Base-by-base conservation (phyloP, 164 flowering plant species). In the Buxus sempervirens region DNA sequence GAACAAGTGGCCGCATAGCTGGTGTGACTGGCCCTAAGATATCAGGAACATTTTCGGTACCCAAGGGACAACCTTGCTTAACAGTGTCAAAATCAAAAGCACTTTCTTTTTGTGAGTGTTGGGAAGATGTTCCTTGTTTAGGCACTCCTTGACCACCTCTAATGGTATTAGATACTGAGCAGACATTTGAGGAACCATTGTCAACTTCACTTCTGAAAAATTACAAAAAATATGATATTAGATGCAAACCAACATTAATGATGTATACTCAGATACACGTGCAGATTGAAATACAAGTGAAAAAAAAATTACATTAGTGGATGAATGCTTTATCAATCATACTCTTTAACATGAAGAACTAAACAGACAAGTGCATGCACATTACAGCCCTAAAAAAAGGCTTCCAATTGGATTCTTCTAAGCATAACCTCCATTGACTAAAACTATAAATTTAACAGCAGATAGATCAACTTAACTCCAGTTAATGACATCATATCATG, bases 11-110 rank as follows among this genome's bases (percentile, higher is more conserved):
- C 27, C 73, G 74, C 67, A 63, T 78, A 53, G 88, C 89, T 19
- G 96, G 97, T 72, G 98, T 92, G 61, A 87, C 95, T 60, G 95
- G 98, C 51, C 86, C 86, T 23, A 76, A 63, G 65, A 69, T 70
- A 73, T 85, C 86, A 72, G 73, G 77, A 56, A 74, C 79, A 51
- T 23, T 70, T 54, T 80, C 80, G 24, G 67, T 28, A 24, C 66
- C 49, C 9, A 55, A 60, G 22, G 61, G 45, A 63, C 23, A 60
- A 24, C 26, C 75, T 58, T 68, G 60, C 62, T 69, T 73, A 68
- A 54, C 63, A 21, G 20, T 48, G 45, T 53, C 61, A 60, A 9
- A 63, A 26, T n/a, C n/a, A 72, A 28, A 32, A 32, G 38, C 48
- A 62, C 54, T 70, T n/a, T 59, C 73, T 32, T 57, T 69, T 55